phyloP scores from a whole-genome alignment of 2,329 filamentous ascomycete species.

The Ceratocystis smalleyi region DNA sequence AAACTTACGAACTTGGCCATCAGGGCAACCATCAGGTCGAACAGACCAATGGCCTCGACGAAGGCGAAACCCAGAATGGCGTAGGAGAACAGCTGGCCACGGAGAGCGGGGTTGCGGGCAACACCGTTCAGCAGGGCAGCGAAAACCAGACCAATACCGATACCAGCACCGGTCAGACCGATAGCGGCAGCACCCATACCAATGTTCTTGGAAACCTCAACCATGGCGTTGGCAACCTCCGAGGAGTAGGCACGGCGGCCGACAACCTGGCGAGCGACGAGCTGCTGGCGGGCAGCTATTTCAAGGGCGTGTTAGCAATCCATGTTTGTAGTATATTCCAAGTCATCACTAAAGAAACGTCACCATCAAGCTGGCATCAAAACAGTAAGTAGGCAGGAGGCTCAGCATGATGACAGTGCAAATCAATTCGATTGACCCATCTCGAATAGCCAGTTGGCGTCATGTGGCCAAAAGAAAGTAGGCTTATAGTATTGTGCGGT shows the following conservation, averaged over 20 bases:
- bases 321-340: not conserved
- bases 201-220: constrained; percentile 81
- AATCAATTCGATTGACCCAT: not conserved
- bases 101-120: constrained; percentile 86
- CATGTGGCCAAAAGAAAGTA: not conserved
- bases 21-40: constrained; percentile 84
- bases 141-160: constrained; percentile 92
- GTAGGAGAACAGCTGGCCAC: constrained; percentile 90
- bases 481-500: not conserved
- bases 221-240: constrained; percentile 75
- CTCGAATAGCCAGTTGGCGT: constrained; percentile 11
- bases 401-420: not conserved
- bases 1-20: constrained; percentile 74
- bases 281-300: constrained; percentile 17
- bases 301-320: constrained; percentile 11
- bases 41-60: constrained; percentile 82
- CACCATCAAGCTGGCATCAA: not conserved
- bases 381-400: not conserved
- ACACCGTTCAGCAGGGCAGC: constrained; percentile 76
- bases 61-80: constrained; percentile 92
- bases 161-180: constrained; percentile 82
- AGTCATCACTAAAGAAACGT: not conserved
- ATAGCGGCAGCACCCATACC: constrained; percentile 83
- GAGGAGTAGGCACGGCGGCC: constrained; percentile 68
- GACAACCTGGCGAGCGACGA: constrained; percentile 29